A percentile compares a stretch with the other conserved stretches of the same genome.
These are phyloP conservation scores for Stagonosporopsis cucurbitacearum DNA, from an alignment of 2,329 filamentous ascomycete species.

Conservation along the genomic window DNA sequence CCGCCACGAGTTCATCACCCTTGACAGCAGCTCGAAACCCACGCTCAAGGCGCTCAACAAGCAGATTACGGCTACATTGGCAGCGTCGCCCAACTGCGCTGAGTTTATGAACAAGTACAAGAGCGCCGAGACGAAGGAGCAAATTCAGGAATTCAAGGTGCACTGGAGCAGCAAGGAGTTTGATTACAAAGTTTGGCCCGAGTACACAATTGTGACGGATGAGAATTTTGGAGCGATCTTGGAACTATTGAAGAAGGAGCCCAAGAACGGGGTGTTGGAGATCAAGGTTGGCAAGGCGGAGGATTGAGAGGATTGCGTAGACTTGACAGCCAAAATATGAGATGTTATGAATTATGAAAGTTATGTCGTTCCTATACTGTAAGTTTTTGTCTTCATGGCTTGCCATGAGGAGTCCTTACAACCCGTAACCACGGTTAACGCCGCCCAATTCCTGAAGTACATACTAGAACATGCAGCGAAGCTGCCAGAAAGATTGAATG, in stretches of 20 bases:
- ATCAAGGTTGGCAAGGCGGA: conserved; percentile 40
- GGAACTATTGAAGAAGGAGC: conserved; percentile 36
- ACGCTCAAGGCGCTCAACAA: conserved; percentile 43
- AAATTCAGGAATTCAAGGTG: conserved; percentile 39
- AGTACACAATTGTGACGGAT: conserved; percentile 44
- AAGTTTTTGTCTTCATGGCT: not conserved
- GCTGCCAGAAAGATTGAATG: not conserved
- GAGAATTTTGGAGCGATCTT: conserved; percentile 38
- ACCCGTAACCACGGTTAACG: conserved; percentile 1
- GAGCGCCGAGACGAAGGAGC: conserved; percentile 26
- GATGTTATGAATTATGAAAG: conserved; percentile 13
- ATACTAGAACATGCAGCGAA: conserved; percentile 12
- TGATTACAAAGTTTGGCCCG: conserved; percentile 44
- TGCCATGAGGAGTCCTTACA: not conserved
- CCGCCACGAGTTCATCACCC: conserved; percentile 43
- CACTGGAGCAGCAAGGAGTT: conserved; percentile 40
- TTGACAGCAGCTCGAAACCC: conserved; percentile 29
- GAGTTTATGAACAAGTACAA: conserved; percentile 41
- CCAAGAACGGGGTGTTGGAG: conserved; percentile 41
- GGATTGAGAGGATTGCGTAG: not conserved
- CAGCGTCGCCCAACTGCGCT: conserved; percentile 36
- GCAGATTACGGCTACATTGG: conserved; percentile 35
- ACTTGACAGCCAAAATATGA: too few species aligned
- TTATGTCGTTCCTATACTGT: conserved; percentile 7
- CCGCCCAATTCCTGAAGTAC: conserved; percentile 7